Conservation (phyloP, 2,329 filamentous ascomycete species). For the Calonectria crousiana region DNA sequence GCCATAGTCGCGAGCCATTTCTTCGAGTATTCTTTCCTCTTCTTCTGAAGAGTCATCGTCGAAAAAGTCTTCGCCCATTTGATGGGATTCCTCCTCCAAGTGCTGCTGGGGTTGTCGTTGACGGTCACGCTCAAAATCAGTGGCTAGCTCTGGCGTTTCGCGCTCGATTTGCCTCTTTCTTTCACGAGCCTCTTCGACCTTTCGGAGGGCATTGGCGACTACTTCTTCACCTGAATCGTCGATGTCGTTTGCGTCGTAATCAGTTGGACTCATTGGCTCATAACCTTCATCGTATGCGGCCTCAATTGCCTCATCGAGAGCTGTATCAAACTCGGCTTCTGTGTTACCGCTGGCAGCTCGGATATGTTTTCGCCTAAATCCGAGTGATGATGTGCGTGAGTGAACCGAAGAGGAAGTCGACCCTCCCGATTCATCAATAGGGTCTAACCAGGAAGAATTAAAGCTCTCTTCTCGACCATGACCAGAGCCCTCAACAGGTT, state of each 20-base stretch:
- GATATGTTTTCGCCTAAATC: slow-evolving; percentile 77
- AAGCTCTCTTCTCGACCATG: slow-evolving; percentile 75
- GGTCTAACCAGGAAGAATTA: slow-evolving; percentile 88
- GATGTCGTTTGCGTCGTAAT: slow-evolving; percentile 50
- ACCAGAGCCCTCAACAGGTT: slow-evolving; percentile 38
- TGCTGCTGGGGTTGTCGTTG: slow-evolving; percentile 51
- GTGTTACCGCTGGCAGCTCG: slow-evolving; percentile 77
- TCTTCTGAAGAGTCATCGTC: slow-evolving; percentile 75
- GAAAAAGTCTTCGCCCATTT: slow-evolving; percentile 67
- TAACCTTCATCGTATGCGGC: slow-evolving; percentile 95
- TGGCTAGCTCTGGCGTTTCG: slow-evolving; percentile 63
- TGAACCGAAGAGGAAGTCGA: slow-evolving; percentile 85
- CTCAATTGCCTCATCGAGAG: slow-evolving; percentile 94
- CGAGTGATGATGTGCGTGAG: slow-evolving; percentile 80
- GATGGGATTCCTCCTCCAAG: slow-evolving; percentile 37
- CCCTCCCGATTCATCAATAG: slow-evolving; percentile 88
- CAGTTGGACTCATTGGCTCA: slow-evolving; percentile 73
- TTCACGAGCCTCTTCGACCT: slow-evolving; percentile 82
- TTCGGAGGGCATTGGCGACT: slow-evolving; percentile 69
- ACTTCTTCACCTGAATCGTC: slow-evolving; percentile 57
- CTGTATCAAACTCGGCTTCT: slow-evolving; percentile 92
- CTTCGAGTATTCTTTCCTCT: slow-evolving; percentile 84
- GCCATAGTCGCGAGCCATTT: slow-evolving; percentile 86
- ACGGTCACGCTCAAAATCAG: slow-evolving; percentile 65
- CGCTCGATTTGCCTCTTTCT: slow-evolving; percentile 79